Conservation (phyloP, 1,139 yeast species). For the Kodamaea derodonti region DNA sequence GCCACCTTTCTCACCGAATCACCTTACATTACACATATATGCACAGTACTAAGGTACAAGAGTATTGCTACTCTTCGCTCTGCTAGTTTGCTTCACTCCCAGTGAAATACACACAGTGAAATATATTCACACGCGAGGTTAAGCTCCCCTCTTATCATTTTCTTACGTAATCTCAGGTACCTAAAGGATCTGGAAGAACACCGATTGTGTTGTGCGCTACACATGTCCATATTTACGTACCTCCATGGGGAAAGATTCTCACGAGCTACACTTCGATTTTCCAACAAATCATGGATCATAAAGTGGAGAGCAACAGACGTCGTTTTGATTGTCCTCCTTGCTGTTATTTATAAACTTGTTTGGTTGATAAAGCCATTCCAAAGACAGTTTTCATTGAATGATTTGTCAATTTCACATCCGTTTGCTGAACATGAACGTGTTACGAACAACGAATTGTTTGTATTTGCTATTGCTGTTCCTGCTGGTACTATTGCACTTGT, state of each 20-base stretch:
- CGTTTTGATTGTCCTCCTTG: conserved; percentile 37
- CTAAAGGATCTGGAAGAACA: too few relatives aligned
- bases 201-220: too few relatives aligned
- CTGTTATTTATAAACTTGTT: conserved; percentile 41
- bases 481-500: conserved; percentile 20
- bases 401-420: conserved; percentile 43
- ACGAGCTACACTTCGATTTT: conserved; percentile 51
- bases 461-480: conserved; percentile 41
- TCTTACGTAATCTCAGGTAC: too few relatives aligned
- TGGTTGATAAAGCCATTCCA: conserved; percentile 57
- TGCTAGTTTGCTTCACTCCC: too few relatives aligned
- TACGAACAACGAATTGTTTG: conserved; percentile 27
- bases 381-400: conserved; percentile 55
- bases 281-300: conserved; percentile 23
- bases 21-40: too few relatives aligned
- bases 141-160: too few relatives aligned
- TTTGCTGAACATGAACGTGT: conserved; percentile 44
- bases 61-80: too few relatives aligned
- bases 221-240: conserved; percentile 5
- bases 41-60: too few relatives aligned
- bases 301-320: conserved; percentile 62
- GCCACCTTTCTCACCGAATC: too few relatives aligned
- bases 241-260: conserved; percentile 24
- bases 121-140: too few relatives aligned
- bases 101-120: too few relatives aligned